Base-by-base conservation (phyloP, 177 flowering plant species). In the Vitis hybrid region DNA sequence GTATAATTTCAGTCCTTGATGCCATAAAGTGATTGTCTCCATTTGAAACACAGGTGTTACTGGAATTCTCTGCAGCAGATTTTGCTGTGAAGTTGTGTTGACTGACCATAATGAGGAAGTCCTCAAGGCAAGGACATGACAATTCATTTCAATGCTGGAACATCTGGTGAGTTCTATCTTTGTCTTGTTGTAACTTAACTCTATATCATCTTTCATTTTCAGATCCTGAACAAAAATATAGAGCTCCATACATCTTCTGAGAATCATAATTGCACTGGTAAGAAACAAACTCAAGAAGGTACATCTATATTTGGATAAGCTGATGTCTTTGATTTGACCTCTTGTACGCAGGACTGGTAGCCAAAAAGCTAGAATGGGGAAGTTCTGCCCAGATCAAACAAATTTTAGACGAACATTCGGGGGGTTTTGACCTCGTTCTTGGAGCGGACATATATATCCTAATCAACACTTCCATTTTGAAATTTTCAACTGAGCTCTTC, bases 371-470 rank as follows among this genome's bases (percentile, higher is more conserved):
- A 51, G 99, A 94, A 72, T 94, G 98, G 99, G 99, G 99, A 64
- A 80, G 84, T 77, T 60, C 81, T 57, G 81, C 81, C 48, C 93
- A 94, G 62, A 75, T 91, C 31, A 61, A 76, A 72, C 74, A 79
- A 66, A 87, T 93, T 66, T 55, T 84, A 59, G 74, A 79, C 59
- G 82, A 70, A 70, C 71, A 89, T 71, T 68, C 88, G 1, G 58
- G 71, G 19, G 98, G 98, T 62, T 94, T 93, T 78, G 99, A 93
- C 84, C 83, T 94, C 16, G 65, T 94, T 77, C 91, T 94, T 74
- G 96, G 99, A 72, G 99, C 99, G 78, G 99, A 94, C 78, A 94
- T 93, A 26, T 94, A 91, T 94, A 94, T 92, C 98, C 97, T 78
- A 49, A 31, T 14, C 7, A 1, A 69, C 22, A 19, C 19, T 66